phyloP scores from a whole-genome alignment of 2,329 filamentous ascomycete genomes.

The Fusarium torulosum region DNA sequence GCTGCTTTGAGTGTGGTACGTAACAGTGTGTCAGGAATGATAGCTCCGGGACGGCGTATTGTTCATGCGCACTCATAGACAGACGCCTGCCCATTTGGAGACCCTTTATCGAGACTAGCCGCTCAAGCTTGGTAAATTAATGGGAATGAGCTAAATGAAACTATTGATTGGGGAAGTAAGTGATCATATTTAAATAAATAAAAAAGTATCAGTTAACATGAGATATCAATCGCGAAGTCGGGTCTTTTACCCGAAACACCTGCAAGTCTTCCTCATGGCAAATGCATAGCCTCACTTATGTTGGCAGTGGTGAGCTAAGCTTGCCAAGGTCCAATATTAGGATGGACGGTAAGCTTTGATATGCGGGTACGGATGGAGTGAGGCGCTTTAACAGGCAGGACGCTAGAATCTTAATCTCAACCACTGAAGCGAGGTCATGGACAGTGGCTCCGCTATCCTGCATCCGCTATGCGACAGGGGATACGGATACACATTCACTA shows the following conservation, averaged over 20 bases:
- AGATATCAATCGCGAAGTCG: neutral
- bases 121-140: slow-evolving; percentile 12
- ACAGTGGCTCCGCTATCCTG: slow-evolving; percentile 40
- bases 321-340: neutral
- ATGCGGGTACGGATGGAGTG: slow-evolving; percentile 1
- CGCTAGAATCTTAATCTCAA: slow-evolving; percentile 19
- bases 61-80: slow-evolving; percentile 44
- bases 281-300: neutral
- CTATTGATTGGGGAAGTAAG: neutral
- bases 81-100: slow-evolving; percentile 6
- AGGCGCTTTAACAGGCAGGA: slow-evolving; percentile 30
- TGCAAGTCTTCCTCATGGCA: neutral
- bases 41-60: slow-evolving; percentile 45
- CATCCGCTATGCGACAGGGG: slow-evolving; percentile 37
- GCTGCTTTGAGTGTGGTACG: slow-evolving; percentile 31
- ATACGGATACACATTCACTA: slow-evolving; percentile 10
- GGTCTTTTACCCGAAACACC: neutral
- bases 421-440: slow-evolving; percentile 18
- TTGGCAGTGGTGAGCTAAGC: too few species aligned
- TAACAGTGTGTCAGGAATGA: slow-evolving; percentile 32
- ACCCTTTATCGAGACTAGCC: slow-evolving; percentile 16
- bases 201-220: neutral
- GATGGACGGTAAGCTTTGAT: slow-evolving; percentile 5
- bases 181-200: too few species aligned
- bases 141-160: neutral